Conservation (phyloP, 129 eudicot species). For the Helianthus tuberosus region DNA sequence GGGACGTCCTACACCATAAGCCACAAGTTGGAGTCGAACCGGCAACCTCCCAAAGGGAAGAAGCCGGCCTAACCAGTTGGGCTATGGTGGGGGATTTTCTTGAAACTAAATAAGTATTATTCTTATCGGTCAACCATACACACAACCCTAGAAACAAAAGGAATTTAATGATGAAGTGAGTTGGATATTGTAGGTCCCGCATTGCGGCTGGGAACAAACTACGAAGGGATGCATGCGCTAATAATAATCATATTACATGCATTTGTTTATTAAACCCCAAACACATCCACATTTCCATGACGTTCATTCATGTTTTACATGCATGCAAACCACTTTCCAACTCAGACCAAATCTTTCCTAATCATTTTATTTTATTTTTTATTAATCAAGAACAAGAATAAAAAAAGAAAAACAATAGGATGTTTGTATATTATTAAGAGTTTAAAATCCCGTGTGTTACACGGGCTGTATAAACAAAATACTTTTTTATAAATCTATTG, state of each 20-base stretch:
- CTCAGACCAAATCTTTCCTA: constrained; percentile 3
- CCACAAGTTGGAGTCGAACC: no score
- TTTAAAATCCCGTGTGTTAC: no score
- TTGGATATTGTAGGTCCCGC: constrained; percentile 43
- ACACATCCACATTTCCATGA: constrained; percentile 3
- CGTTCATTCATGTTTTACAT: constrained; percentile 31
- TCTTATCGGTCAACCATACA: constrained; percentile 22
- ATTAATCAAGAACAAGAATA: no score
- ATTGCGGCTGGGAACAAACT: constrained; percentile 41
- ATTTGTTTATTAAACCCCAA: constrained; percentile 30
- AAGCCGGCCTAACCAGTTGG: no score
- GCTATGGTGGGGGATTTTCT: no score
- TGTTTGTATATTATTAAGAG: not conserved
- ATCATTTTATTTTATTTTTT: not conserved
- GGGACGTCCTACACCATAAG: no score
- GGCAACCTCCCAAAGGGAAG: no score
- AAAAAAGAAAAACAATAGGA: not conserved
- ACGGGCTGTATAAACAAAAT: no score
- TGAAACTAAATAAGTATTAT: not conserved
- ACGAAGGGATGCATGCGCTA: constrained; percentile 39
- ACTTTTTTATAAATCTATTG: no score
- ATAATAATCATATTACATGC: constrained; percentile 34
- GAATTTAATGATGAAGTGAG: constrained; percentile 26
- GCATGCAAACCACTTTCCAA: constrained; percentile 38
- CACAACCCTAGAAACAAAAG: constrained; percentile 14